phyloP scores from a whole-genome alignment of 1,284 basidiomycete species.

The Rhodotorula sp. region DNA sequence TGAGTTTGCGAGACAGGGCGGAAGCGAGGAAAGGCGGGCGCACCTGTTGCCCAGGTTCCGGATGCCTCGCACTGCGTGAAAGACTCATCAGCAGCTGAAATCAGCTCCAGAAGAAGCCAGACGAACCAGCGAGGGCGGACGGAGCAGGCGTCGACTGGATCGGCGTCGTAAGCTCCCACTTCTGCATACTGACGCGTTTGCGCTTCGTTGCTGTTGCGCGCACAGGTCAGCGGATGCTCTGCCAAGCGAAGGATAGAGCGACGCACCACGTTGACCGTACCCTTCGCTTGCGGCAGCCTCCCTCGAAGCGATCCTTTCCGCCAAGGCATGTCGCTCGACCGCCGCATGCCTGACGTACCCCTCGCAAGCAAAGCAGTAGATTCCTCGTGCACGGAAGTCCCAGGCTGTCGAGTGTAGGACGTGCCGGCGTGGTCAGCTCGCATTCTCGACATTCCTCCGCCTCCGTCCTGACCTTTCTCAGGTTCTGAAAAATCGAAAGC shows the following conservation, averaged over 20 bases:
- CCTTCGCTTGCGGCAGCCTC: not conserved
- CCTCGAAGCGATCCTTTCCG: not conserved
- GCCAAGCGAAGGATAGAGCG: too few relatives aligned
- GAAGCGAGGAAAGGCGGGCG: not conserved
- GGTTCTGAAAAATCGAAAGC: not conserved
- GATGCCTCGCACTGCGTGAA: slow-evolving; percentile 62
- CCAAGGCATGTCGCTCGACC: slow-evolving; percentile 11
- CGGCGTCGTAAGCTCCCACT: not conserved
- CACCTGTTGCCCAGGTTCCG: slow-evolving; percentile 68
- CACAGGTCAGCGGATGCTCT: not conserved
- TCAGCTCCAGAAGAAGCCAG: accelerated
- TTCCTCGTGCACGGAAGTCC: slow-evolving; percentile 15
- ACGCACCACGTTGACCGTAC: slow-evolving; percentile 1
- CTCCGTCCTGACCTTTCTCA: too few relatives aligned
- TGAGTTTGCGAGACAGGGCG: not conserved
- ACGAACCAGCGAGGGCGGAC: not conserved
- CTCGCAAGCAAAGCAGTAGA: slow-evolving; percentile 23
- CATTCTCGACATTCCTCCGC: too few relatives aligned
- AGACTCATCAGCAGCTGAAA: too few relatives aligned
- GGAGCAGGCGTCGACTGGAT: not conserved
- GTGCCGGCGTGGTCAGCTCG: not conserved
- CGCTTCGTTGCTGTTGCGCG: slow-evolving; percentile 5
- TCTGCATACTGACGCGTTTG: slow-evolving; percentile 4
- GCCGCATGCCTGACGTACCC: slow-evolving; percentile 16
- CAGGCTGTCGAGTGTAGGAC: slow-evolving; percentile 3